Base-by-base conservation (phyloP, 441 rosid genomes). In the Erysimum pusillum region DNA sequence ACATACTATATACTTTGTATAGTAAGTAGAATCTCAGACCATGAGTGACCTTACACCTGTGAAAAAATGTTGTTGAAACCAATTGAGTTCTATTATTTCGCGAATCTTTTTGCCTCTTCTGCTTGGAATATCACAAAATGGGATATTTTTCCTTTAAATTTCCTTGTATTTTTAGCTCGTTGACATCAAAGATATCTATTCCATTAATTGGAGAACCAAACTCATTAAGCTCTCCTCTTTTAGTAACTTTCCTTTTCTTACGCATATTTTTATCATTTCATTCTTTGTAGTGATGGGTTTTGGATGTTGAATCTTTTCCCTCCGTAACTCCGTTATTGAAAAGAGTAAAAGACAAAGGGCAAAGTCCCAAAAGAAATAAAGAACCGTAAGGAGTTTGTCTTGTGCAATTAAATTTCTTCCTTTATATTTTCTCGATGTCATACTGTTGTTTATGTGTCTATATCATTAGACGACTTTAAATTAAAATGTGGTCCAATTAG, bases 31-130 rank as follows among this genome's bases (percentile, higher is more conserved):
- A 31, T 56, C 53, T 51, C 22, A 53, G 36, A 53, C 25, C 54
- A 53, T 10, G 13, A 63, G 44, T 52, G 62, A 51, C 41, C n/a
- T 36, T 28, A 49, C 12, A 39, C 31, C 5, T 28, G 58, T 71
- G 10, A 13, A 36, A 36, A 18, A 48, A 32, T 65, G 32, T 48
- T 34, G 13, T 15, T 54, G n/a, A 9, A 32, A 42, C 28, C 15
- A 15, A 39, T 48, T 35, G 2, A 38, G 15, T 67, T 67, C 6
- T 38, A 22, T n/a, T 2, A 22, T 46, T 41, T 41, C 15, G 14
- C 11, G 28, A 54, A 69, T 6, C 0, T 6, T 15, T 25, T 35
- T 3, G 51, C 6, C 51, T 38, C 10, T 53, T 53, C n/a, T 68
- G 63, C 41, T 41, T 58, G 22, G 36, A 58, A 69, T 1, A 44